Base-by-base conservation (phyloP, 2,329 filamentous ascomycete genomes). In the Massarina eburnea region DNA sequence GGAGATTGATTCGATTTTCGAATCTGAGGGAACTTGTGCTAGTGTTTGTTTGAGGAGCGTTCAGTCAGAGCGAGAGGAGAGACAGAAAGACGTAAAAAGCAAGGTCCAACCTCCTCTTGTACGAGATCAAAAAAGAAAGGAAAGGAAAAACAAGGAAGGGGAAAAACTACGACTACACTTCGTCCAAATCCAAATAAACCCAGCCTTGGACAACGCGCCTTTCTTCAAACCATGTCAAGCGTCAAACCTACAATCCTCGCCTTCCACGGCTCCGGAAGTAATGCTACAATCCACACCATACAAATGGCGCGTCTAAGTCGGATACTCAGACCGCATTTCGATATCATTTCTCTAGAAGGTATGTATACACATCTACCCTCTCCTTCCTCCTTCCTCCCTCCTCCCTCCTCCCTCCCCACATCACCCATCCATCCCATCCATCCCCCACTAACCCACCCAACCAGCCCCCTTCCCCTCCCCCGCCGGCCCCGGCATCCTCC, bases 231-330 rank as follows among this genome's bases (percentile, higher is more conserved):
- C 20, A 39, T 39, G 39, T 8, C 24, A 24, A 1, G 27, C n/a
- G n/a, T 36, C n/a, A 69, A 68, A 39, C 64, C 67, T 1, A 67
- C 61, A 1, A 32, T 71, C 12, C 61, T 71, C 9, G 57, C 64
- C 17, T 68, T 71, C 54, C 68, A 71, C 41, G 68, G 68, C 49
- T 62, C 59, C 5, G 68, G 68, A 15, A 58, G 56, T 22, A 70
- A 68, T 42, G 56, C 53, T 2, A 64, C 57, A 12, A 56, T 68
- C 15, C 66, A 70, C 39, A 59, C 50, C 1, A 56, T 70, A 9
- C 68, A 71, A 30, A 43, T 67, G 6, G 65, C 66, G 10, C 58
- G 68, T 9, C 44, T 71, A 19, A 52, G 45, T 8, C 46, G 60
- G 8, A 34, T 57, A 2, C 39, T 68, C 8, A 58, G 54, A 39